A percentile compares a stretch with the other conserved stretches of the same genome.
These are phyloP conservation scores for Aspergillus texensis DNA, from an alignment of 2,329 filamentous ascomycete species.

Conservation along the genomic window DNA sequence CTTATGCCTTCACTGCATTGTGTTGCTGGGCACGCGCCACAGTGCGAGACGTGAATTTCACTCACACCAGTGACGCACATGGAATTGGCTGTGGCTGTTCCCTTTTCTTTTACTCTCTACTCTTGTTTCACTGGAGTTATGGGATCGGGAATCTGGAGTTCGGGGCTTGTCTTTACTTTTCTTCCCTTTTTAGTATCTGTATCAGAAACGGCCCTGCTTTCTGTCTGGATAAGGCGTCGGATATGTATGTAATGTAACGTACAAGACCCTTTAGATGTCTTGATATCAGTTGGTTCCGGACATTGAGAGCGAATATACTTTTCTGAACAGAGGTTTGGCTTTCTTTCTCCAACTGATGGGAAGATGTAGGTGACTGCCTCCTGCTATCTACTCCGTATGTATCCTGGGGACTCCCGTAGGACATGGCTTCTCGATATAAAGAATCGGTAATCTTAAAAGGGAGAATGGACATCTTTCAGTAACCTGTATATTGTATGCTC, in stretches of 20 bases:
- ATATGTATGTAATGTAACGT: background rate
- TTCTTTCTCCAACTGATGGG: background rate
- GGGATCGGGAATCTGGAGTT: background rate
- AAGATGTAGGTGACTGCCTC: background rate
- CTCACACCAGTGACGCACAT: background rate
- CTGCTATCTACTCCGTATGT: background rate
- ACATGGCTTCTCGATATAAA: too few relatives aligned
- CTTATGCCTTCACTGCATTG: background rate
- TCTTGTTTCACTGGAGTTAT: background rate
- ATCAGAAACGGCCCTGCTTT: background rate
- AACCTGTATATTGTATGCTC: background rate
- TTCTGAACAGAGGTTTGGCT: background rate
- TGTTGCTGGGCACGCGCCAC: background rate
- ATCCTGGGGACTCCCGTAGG: background rate
- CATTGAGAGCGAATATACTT: background rate
- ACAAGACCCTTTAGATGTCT: background rate
- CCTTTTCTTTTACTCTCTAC: background rate
- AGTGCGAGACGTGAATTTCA: background rate
- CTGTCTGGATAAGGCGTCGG: background rate
- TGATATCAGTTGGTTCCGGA: background rate
- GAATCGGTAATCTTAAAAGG: too few relatives aligned
- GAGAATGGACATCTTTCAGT: background rate
- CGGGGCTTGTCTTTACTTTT: background rate
- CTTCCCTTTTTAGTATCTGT: background rate
- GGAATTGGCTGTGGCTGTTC: background rate